Evolutionary conservation across 2,329 filamentous ascomycete genomes (phyloP), one percentile per base, ranked within the genome.

Genomic region (Phymatotrichopsis omnivora): DNA sequence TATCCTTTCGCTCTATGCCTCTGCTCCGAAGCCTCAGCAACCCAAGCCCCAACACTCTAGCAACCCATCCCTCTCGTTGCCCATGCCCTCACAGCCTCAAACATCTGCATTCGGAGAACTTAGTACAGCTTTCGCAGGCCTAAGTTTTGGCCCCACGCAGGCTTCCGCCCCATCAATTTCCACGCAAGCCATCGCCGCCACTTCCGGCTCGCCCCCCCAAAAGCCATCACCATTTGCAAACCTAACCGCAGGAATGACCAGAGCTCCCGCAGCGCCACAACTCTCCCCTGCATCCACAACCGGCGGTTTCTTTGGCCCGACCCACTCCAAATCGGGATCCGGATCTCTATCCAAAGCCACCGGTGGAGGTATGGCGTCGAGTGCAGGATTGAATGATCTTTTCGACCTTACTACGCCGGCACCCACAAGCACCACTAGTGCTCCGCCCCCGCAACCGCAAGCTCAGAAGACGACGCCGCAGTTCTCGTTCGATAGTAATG

Each of bases 1-100:
- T 2, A 98, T 98, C 50, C 68, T 98, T 37, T 98, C 91, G 6
- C 73, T 98, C 12, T 98, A 98, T 62, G 85, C 87, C 8, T 82
- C 85, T 6, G 76, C 77, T 4, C 82, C 86, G 1, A 82, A 85
- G 60, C 78, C 84, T n/a, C 81, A 83, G 17, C 63, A 67, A 12
- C 53, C 64, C 37, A 61, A 56, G 34, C 60, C 57, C 23, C 59
- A 58, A 43, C 51, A 49, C 48, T 24, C 31, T n/a, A 50, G 42
- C 22, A 49, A 17, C 23, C 28, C 42, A 19, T 41, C 41, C 3
- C 52, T 53, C 22, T 28, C 39, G 27, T 42, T 39, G 29, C 65
- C 67, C 7, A 60, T 63, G 42, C 65, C 56, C 44, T 60, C 58
- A 42, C 66, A 64, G 24, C 68, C 71, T 33, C 68, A 68, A 56